phyloP scores from a whole-genome alignment of 257 asterid genomes.

The Solanum sitiens region DNA sequence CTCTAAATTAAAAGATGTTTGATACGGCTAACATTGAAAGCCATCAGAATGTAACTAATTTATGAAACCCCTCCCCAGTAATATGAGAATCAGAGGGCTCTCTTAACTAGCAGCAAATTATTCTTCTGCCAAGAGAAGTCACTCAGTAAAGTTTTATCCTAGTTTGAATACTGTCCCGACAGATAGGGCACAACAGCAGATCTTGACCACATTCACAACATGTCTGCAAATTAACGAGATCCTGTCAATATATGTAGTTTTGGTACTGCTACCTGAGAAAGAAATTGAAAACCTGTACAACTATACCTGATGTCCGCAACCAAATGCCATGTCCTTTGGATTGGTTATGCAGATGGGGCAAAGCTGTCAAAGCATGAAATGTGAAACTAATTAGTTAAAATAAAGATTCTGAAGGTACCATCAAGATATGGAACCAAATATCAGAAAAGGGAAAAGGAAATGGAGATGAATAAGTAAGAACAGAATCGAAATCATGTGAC shows the following conservation, averaged over 20 bases:
- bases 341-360: slow-evolving; percentile 80
- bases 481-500: background rate
- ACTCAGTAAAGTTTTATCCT: slow-evolving; percentile 77
- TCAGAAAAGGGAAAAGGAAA: background rate
- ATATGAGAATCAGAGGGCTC: background rate
- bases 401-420: background rate
- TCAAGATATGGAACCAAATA: background rate
- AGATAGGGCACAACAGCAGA: slow-evolving; percentile 62
- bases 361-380: slow-evolving; percentile 32
- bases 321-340: slow-evolving; percentile 87
- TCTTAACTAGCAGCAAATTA: background rate
- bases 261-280: background rate
- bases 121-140: background rate
- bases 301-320: slow-evolving; percentile 91
- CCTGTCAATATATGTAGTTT: background rate
- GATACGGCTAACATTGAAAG: background rate
- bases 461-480: background rate
- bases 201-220: slow-evolving; percentile 75
- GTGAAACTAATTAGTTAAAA: background rate
- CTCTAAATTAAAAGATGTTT: background rate
- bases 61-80: background rate
- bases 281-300: background rate
- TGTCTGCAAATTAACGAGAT: slow-evolving; percentile 37
- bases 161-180: slow-evolving; percentile 50
- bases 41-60: background rate